Evolutionary conservation across 345 rosid species (phyloP).

Genomic region (Schrenkiella parvula): DNA sequence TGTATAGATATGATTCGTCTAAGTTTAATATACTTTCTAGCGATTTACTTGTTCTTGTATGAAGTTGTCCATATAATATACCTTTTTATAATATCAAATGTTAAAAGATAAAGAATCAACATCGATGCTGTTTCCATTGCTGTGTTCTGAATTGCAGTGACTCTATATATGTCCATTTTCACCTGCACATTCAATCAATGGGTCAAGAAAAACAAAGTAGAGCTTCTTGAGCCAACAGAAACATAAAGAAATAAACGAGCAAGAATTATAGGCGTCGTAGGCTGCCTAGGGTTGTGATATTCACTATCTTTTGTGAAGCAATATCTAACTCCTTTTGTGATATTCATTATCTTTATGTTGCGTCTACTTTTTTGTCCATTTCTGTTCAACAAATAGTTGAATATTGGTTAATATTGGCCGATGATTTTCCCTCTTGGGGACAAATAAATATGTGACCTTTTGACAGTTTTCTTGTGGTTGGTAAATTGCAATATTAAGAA

Average conservation of each 20-base stretch:
- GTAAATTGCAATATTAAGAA: neutral
- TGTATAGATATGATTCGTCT: conserved; percentile 6
- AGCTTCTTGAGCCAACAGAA: too few species aligned
- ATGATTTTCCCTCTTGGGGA: neutral
- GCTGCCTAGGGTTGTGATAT: neutral
- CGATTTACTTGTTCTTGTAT: neutral
- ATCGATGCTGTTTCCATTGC: neutral
- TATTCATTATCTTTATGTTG: neutral
- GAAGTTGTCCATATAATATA: neutral
- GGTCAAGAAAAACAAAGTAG: neutral
- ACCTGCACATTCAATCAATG: neutral
- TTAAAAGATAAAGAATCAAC: neutral
- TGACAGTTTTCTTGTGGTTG: neutral
- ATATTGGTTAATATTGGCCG: neutral
- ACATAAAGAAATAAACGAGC: neutral
- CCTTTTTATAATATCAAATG: neutral
- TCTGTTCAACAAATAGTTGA: neutral
- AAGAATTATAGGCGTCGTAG: neutral
- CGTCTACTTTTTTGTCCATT: neutral
- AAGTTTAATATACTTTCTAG: neutral
- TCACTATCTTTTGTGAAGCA: neutral
- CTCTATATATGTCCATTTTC: neutral
- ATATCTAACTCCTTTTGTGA: neutral
- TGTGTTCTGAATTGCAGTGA: neutral
- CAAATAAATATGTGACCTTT: neutral